Base-by-base conservation (phyloP, 1,139 yeast species). In the Lodderomyces theae region DNA sequence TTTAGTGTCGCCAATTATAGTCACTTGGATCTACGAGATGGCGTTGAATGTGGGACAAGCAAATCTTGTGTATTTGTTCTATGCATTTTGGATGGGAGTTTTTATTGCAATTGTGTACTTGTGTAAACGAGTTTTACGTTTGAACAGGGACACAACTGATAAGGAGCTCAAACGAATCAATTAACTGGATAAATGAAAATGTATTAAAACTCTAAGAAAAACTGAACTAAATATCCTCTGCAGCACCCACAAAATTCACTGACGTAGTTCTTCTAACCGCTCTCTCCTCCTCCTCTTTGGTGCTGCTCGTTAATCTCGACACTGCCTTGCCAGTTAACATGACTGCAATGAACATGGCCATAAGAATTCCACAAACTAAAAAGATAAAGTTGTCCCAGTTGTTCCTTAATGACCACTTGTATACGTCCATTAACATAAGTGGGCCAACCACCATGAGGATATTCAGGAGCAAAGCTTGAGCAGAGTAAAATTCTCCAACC, bases 381-480 rank as follows among this genome's bases (percentile, higher is more conserved):
- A 48, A 51, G 9, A 48, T 41, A n/a, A 39, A 37, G 17, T 39
- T 39, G 15, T 50, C 45, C 35, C 39, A 32, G 13, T 42, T 34
- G 16, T 37, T 35, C 3, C n/a, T 28, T 23, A 49, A 38, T 6
- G 57, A 47, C 24, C 41, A 28, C 32, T 60, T 66, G 52, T 69
- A 70, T 19, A 64, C 17, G 5, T 56, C 48, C 42, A 68, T 49
- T 18, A 64, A 24, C 2, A 56, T 24, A 7, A 66, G 43, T 2
- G 74, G 73, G 2, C 53, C 42, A 1, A 58, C 37, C 17, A 69
- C 51, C 28, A 54, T 49, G 28, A 54, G 49, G 2, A 60, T 34
- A 48, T 63, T 69, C 46, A 62, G 62, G 37, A 68, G 50, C 28
- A 68, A 53, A 2, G 70, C 59, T 42, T 62, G 49, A 13, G 67